Percentiles rank a stretch among this genome's conserved stretches.
Evolutionary conservation across 2,329 filamentous ascomycete species (phyloP).

Genomic region (Microcera coccophila): DNA sequence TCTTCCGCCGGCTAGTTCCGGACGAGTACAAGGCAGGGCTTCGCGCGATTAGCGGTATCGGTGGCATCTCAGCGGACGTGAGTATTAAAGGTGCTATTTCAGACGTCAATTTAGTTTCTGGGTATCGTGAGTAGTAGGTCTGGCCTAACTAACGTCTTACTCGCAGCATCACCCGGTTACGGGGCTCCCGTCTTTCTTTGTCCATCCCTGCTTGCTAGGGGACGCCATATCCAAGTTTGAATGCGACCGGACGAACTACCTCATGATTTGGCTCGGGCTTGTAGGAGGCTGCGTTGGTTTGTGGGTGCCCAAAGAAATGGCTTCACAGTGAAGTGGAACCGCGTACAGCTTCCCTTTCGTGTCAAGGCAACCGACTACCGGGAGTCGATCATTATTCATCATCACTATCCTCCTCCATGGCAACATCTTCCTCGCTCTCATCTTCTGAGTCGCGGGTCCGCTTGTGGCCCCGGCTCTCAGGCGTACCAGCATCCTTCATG

Average conservation of each 20-base stretch:
- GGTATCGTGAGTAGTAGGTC: slow-evolving; percentile 28
- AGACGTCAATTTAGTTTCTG: slow-evolving; percentile 30
- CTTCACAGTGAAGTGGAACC: slow-evolving; percentile 31
- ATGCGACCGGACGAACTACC: slow-evolving; percentile 63
- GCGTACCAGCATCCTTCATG: slow-evolving; percentile 50
- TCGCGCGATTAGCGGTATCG: slow-evolving; percentile 59
- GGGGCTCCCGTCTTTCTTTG: slow-evolving; percentile 75
- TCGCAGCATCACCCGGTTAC: slow-evolving; percentile 76
- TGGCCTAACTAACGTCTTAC: slow-evolving; percentile 38
- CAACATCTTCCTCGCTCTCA: slow-evolving; percentile 64
- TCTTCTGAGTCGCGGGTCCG: slow-evolving; percentile 63
- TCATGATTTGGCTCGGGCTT: slow-evolving; percentile 85
- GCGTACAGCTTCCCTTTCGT: slow-evolving; percentile 9
- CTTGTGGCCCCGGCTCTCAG: slow-evolving; percentile 63
- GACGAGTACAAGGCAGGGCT: slow-evolving; percentile 59
- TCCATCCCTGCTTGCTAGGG: slow-evolving; percentile 87
- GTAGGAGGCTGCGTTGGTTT: slow-evolving; percentile 78
- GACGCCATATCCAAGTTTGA: slow-evolving; percentile 70
- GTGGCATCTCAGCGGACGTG: slow-evolving; percentile 74
- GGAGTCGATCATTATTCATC: slow-evolving; percentile 52
- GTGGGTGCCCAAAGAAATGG: slow-evolving; percentile 69
- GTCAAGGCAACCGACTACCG: slow-evolving; percentile 17
- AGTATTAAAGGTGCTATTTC: slow-evolving; percentile 39
- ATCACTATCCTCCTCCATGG: slow-evolving; percentile 68
- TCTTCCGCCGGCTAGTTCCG: slow-evolving; percentile 69